Evolutionary conservation across 345 rosid species (phyloP).

Genomic region (Hibiscus mutabilis): DNA sequence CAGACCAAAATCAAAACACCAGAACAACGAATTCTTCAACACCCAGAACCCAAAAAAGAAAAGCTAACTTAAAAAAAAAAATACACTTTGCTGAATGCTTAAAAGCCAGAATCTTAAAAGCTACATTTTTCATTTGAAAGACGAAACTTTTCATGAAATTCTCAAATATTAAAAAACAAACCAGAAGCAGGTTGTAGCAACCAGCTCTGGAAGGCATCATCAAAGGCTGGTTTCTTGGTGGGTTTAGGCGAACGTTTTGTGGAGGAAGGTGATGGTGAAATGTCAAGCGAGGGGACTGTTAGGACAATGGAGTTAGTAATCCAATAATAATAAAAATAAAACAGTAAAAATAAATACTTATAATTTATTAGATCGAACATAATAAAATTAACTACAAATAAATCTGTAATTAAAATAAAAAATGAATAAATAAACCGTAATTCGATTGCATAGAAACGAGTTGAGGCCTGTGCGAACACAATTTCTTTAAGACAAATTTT

Average conservation of each 20-base stretch:
- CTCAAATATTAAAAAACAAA: constrained; percentile 2
- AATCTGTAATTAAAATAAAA: no score
- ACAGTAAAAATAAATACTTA: no score
- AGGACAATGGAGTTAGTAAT: no score
- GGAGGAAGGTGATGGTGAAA: constrained; percentile 1
- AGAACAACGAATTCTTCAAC: not conserved
- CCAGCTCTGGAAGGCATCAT: not conserved
- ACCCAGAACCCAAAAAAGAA: not conserved
- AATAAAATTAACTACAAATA: no score
- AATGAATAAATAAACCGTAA: no score
- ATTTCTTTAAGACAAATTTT: no score
- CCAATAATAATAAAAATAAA: no score
- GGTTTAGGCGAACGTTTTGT: not conserved
- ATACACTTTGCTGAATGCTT: not conserved
- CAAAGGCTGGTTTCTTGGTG: constrained; percentile 1
- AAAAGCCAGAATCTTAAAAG: not conserved
- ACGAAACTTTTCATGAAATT: not conserved
- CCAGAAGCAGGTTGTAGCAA: constrained; percentile 20
- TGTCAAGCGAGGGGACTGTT: constrained; percentile 11
- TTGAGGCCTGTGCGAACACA: no score
- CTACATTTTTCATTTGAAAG: not conserved
- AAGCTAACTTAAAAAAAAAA: not conserved
- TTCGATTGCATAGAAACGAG: no score
- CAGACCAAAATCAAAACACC: not conserved
- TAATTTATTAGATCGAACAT: no score